Conservation (phyloP, 177 flowering plant species). For the Vitis hybrid region DNA sequence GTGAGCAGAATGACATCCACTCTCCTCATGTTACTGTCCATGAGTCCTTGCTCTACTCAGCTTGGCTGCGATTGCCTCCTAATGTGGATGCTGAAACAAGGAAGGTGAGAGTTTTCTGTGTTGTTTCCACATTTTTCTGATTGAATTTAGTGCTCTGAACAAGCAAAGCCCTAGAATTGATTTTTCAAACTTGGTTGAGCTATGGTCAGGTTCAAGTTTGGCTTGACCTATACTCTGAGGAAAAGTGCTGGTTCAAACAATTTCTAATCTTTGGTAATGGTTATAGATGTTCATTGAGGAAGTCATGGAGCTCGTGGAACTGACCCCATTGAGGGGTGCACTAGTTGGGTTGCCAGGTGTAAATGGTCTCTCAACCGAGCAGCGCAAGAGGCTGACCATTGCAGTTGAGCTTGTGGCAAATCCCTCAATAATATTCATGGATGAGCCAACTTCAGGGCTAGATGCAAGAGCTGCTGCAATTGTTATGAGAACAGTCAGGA, state of each 20-base stretch:
- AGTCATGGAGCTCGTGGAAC: slow-evolving; percentile 60
- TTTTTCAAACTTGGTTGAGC: too few species aligned
- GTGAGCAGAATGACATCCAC: slow-evolving; percentile 66
- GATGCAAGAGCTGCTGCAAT: slow-evolving; percentile 93
- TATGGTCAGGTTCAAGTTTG: background rate
- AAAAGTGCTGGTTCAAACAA: background rate
- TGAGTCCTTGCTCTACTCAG: slow-evolving; percentile 51
- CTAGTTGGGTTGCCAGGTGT: slow-evolving; percentile 74
- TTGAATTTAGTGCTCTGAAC: too few species aligned
- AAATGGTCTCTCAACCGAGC: slow-evolving; percentile 82
- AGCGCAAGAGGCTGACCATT: slow-evolving; percentile 80
- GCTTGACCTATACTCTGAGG: background rate
- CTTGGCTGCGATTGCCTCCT: slow-evolving; percentile 52
- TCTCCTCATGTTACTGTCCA: slow-evolving; percentile 58
- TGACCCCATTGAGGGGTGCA: slow-evolving; percentile 38
- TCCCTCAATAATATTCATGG: slow-evolving; percentile 84
- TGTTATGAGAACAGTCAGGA: slow-evolving; percentile 69
- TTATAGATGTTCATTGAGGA: slow-evolving; percentile 62
- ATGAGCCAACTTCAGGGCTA: slow-evolving; percentile 90
- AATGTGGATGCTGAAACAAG: slow-evolving; percentile 37
- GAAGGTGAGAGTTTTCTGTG: slow-evolving; percentile 26
- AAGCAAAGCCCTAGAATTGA: too few species aligned
- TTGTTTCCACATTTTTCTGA: too few species aligned
- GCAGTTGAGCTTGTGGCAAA: slow-evolving; percentile 85
- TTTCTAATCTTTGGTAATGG: background rate